These are phyloP conservation scores for Petunia axillaris DNA, from an alignment of 257 asterid species.

Conservation along the genomic window DNA sequence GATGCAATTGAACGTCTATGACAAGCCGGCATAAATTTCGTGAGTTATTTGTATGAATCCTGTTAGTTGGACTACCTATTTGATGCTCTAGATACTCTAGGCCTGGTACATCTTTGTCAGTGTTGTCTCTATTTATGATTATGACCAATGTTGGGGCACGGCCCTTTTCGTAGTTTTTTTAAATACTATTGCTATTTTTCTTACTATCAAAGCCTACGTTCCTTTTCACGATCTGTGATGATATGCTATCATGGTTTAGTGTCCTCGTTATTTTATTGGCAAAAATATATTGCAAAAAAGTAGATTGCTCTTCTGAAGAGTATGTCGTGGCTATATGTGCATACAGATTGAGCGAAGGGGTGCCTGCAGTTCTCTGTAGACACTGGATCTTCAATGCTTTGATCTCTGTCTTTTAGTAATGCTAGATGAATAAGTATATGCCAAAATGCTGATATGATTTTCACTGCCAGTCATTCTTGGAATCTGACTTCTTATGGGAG, in stretches of 20 bases:
- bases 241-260: constrained; percentile 6
- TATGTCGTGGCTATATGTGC: constrained; percentile 19
- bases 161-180: neutral
- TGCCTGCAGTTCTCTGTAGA: constrained; percentile 14
- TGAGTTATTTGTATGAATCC: constrained; percentile 19
- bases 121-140: constrained; percentile 7
- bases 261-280: neutral
- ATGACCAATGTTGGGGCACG: neutral
- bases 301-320: constrained; percentile 13
- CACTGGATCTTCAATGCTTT: neutral
- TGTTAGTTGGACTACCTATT: constrained; percentile 6
- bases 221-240: neutral
- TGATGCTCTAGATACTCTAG: constrained; percentile 12
- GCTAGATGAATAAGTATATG: neutral
- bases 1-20: no score
- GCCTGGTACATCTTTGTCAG: neutral
- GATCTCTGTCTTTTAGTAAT: neutral
- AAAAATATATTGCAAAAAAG: constrained; percentile 7
- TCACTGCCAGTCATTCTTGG: neutral
- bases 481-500: neutral
- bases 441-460: constrained; percentile 7
- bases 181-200: neutral
- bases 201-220: constrained; percentile 2
- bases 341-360: neutral
- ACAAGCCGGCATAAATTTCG: no score